These are phyloP conservation scores for Colletotrichum somersetense DNA, from an alignment of 2,329 filamentous ascomycete species.

Conservation along the genomic window DNA sequence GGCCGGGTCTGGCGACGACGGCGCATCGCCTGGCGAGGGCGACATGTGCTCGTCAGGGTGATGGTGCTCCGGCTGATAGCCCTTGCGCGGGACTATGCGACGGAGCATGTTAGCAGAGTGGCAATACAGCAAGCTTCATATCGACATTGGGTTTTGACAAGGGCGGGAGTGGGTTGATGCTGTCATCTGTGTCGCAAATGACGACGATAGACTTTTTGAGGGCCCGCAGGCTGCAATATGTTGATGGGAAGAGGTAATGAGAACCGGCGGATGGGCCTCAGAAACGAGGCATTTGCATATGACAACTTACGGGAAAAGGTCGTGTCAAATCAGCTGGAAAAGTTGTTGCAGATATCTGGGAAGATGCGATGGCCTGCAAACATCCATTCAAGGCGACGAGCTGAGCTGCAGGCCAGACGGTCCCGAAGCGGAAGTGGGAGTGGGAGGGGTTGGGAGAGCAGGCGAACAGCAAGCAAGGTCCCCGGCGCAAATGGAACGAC, in stretches of 20 bases:
- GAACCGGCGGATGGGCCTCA: not conserved
- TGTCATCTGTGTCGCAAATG: constrained; percentile 26
- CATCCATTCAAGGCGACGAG: constrained; percentile 35
- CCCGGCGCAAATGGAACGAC: constrained; percentile 34
- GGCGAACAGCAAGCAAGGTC: constrained; percentile 31
- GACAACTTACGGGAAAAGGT: constrained; percentile 32
- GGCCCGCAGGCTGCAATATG: constrained; percentile 23
- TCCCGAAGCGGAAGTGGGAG: constrained; percentile 32
- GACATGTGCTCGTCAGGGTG: constrained; percentile 66
- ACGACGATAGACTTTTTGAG: constrained; percentile 16
- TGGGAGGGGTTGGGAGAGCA: constrained; percentile 15
- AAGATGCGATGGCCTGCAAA: constrained; percentile 12
- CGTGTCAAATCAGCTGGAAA: constrained; percentile 26
- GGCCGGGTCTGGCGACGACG: constrained; percentile 67
- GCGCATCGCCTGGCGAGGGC: constrained; percentile 69
- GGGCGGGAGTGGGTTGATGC: constrained; percentile 9
- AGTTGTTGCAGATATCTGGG: not conserved
- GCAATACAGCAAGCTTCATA: constrained; percentile 25
- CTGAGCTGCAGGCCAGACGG: constrained; percentile 37
- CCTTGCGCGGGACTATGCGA: constrained; percentile 35
- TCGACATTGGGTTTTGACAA: constrained; percentile 17
- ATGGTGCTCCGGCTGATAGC: constrained; percentile 19
- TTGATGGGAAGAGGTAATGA: constrained; percentile 11
- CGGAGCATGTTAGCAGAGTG: constrained; percentile 40
- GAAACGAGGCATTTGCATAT: constrained; percentile 8